Conservation (phyloP, 441 rosid genomes). For the Populus hybrid region DNA sequence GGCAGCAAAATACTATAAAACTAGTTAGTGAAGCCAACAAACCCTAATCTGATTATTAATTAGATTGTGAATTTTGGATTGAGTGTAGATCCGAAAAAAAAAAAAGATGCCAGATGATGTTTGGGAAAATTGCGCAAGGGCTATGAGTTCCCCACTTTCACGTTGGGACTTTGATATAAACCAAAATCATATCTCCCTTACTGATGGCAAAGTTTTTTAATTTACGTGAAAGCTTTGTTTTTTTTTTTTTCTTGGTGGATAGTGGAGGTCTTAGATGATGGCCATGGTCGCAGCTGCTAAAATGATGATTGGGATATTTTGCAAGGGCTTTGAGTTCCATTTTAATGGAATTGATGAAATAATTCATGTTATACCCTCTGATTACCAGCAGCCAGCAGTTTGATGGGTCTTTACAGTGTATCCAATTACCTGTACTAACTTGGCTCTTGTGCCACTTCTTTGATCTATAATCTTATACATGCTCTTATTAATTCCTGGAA, state of each 20-base stretch:
- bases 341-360: neutral
- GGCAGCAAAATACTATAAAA: neutral
- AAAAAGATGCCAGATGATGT: neutral
- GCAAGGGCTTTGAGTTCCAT: neutral
- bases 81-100: neutral
- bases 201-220: neutral
- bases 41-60: neutral
- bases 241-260: neutral
- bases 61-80: neutral
- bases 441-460: neutral
- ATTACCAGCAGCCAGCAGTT: neutral
- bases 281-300: too few relatives aligned
- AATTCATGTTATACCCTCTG: neutral
- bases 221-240: neutral
- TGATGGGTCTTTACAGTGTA: neutral
- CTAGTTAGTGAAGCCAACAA: neutral
- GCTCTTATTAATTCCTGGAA: neutral
- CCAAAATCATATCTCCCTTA: neutral
- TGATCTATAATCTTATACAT: neutral
- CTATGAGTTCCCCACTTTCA: neutral
- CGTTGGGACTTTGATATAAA: neutral
- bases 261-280: neutral
- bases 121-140: neutral
- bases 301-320: too few relatives aligned
- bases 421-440: neutral